Base-by-base conservation (phyloP, 305 asterid species). In the Stenogyne calaminthoides region DNA sequence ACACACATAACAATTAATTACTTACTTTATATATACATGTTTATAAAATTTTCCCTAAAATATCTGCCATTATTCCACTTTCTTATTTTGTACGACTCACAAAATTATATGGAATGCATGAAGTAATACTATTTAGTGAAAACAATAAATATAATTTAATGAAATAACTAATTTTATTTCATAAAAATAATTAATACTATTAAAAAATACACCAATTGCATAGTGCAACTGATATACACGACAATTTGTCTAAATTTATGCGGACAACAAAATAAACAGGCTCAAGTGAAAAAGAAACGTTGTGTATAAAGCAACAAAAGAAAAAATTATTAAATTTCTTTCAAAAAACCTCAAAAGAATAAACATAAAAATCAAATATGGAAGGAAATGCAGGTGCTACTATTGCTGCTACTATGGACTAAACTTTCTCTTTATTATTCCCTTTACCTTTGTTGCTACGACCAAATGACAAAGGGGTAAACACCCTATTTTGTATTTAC, bases 391-490 rank as follows among this genome's bases (percentile, higher is more conserved):
- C 20, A 47, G 64, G 18, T 34, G 64, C 67, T 70, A 63, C 79
- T 81, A 71, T 71, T 80, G 69, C 77, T 82, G 81, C 78, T 80
- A 79, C 78, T 70, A 74, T 52, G 78, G 80, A 80, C 78, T 83
- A 78, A 70, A 83, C 89, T 83, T 81, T 82, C 84, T 80, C 91
- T 88, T 89, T 86, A 74, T 66, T 66, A 64, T 63, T 73, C 78
- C 80, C 87, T 87, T 87, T 82, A 69, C 71, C 93, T 89, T 88
- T 89, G 85, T 73, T 82, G 73, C 75, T 71, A 69, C 79, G 85
- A 82, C 87, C 91, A 79, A 81, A 79, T 81, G 84, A 54, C 87
- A 76, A 77, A 80, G 80, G 64, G 77, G 2, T 5, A 80, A 29
- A 18, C 60, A 72, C 75, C 55, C 80, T 82, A 80, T 70, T 70